Evolutionary conservation across 2,329 filamentous ascomycete genomes (phyloP).

Genomic region (Parastagonospora nodorum): DNA sequence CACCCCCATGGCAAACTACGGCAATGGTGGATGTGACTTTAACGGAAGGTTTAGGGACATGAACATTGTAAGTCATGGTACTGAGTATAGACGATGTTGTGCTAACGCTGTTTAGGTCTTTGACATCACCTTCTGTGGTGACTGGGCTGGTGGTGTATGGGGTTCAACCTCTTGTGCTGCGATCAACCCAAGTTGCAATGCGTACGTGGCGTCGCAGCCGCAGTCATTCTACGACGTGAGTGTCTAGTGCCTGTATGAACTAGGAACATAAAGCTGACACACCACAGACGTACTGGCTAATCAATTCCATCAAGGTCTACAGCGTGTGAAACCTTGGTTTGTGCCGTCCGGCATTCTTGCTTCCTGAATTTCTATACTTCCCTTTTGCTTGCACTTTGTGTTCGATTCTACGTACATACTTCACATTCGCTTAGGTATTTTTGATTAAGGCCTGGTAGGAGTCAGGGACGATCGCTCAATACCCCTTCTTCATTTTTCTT

Average conservation of each 20-base stretch:
- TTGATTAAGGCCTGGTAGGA: background rate
- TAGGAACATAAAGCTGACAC: conserved; percentile 7
- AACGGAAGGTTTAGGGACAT: conserved; percentile 42
- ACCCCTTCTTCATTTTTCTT: background rate
- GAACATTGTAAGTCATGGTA: conserved; percentile 39
- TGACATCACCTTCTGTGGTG: conserved; percentile 48
- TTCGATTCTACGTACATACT: background rate
- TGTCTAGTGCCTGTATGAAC: background rate
- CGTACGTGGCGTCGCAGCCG: conserved; percentile 46
- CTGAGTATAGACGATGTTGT: background rate
- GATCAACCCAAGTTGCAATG: conserved; percentile 41
- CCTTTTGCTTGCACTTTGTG: background rate
- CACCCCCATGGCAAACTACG: conserved; percentile 45
- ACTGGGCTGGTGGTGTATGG: conserved; percentile 59
- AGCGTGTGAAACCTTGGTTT: conserved; percentile 23
- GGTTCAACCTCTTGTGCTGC: conserved; percentile 34
- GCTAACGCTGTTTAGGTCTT: background rate
- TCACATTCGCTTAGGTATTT: background rate
- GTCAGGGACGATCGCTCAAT: background rate
- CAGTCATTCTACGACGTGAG: conserved; percentile 43
- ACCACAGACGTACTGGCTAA: conserved; percentile 43
- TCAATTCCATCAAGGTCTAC: conserved; percentile 48
- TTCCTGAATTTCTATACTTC: too few species aligned
- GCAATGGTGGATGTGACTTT: conserved; percentile 39
- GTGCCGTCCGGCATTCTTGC: too few species aligned